Percentiles rank a stretch among this genome's conserved stretches.
Conservation (phyloP, 2,329 filamentous ascomycete genomes). For the Exserohilum turcica region DNA sequence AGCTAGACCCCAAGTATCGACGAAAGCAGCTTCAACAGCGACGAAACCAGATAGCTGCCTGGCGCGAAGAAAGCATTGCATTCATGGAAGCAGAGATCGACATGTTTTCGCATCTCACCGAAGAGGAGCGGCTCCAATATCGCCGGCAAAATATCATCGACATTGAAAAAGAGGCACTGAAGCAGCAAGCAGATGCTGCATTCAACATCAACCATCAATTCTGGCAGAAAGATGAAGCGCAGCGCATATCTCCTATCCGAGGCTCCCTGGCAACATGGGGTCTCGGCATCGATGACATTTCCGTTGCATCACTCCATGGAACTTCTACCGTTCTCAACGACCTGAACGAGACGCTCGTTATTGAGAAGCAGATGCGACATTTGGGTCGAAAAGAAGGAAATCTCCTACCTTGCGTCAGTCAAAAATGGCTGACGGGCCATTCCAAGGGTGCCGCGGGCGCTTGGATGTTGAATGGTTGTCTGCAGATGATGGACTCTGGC, state of each 20-base stretch:
- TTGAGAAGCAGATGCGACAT: conserved; percentile 94
- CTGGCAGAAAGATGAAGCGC: conserved; percentile 81
- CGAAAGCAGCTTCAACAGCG: too few species aligned
- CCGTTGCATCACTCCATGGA: conserved; percentile 96
- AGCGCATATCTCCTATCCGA: conserved; percentile 90
- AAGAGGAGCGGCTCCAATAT: too few species aligned
- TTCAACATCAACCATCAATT: conserved; percentile 96
- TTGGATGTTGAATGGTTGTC: conserved; percentile 99
- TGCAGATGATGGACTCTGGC: conserved; percentile 93
- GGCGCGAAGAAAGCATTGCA: too few species aligned
- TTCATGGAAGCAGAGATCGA: too few species aligned
- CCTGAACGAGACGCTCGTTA: conserved; percentile 98
- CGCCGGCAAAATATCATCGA: too few species aligned
- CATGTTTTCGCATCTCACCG: too few species aligned
- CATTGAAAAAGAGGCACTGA: too few species aligned
- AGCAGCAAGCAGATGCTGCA: conserved; percentile 92
- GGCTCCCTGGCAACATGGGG: conserved; percentile 97
- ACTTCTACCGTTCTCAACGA: conserved; percentile 98
- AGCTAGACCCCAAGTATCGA: too few species aligned
- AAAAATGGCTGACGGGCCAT: conserved; percentile 98
- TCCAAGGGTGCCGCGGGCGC: conserved; percentile 98
- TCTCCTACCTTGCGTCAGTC: conserved; percentile 93
- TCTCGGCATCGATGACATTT: conserved; percentile 93
- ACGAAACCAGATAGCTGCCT: too few species aligned
- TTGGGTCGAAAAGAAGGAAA: conserved; percentile 96